phyloP scores from a whole-genome alignment of 2,329 filamentous ascomycete genomes.

The Catunica adiposa region DNA sequence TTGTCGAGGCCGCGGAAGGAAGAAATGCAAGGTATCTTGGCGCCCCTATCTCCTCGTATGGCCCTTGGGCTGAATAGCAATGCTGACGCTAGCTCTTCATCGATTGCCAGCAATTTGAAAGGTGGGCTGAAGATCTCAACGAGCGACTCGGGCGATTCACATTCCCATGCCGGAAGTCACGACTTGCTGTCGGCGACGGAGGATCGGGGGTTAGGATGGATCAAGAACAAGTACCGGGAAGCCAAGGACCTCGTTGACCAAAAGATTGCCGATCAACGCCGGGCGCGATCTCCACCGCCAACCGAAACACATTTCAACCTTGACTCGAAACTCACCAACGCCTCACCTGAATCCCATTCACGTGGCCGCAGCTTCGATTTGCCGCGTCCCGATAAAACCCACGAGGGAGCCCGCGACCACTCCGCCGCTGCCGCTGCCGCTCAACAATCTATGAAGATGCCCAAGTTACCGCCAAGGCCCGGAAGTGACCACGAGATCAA shows the following conservation, averaged over 20 bases:
- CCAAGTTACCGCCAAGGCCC: neutral
- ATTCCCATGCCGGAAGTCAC: neutral
- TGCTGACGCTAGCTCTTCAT: slow-evolving; percentile 50
- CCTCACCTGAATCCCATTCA: slow-evolving; percentile 18
- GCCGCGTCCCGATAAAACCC: slow-evolving; percentile 28
- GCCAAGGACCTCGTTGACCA: slow-evolving; percentile 40
- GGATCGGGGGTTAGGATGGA: slow-evolving; percentile 37
- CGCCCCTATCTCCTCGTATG: slow-evolving; percentile 21
- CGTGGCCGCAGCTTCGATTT: slow-evolving; percentile 20
- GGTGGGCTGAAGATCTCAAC: slow-evolving; percentile 27
- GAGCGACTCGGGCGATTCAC: slow-evolving; percentile 33
- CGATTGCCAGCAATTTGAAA: slow-evolving; percentile 45
- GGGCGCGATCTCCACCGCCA: slow-evolving; percentile 38
- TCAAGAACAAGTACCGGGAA: slow-evolving; percentile 43
- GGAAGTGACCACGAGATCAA: neutral
- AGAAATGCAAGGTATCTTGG: slow-evolving; percentile 28
- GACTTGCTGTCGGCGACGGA: slow-evolving; percentile 4
- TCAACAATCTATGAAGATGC: slow-evolving; percentile 11
- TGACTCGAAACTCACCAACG: slow-evolving; percentile 15
- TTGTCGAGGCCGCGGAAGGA: slow-evolving; percentile 48
- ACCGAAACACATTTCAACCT: slow-evolving; percentile 9
- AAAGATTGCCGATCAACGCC: slow-evolving; percentile 34
- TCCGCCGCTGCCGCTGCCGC: neutral
- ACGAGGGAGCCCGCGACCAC: slow-evolving; percentile 30
- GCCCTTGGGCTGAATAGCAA: slow-evolving; percentile 44